Evolutionary conservation across 2,329 filamentous ascomycete genomes (phyloP).

Genomic region (Monosporascus sp.): DNA sequence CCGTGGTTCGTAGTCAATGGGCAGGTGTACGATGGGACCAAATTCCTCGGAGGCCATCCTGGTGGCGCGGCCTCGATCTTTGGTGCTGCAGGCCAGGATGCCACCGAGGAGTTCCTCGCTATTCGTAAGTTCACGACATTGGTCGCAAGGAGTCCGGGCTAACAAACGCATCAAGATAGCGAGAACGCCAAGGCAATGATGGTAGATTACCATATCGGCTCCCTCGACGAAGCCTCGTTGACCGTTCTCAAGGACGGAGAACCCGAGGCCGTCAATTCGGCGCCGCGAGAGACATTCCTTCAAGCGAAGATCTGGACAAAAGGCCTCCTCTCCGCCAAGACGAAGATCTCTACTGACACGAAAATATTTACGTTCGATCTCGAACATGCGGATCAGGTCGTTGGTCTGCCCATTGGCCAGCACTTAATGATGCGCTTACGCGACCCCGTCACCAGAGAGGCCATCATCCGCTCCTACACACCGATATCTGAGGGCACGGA

Average conservation of each 20-base stretch:
- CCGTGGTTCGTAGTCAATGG: slow-evolving; percentile 89
- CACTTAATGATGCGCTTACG: slow-evolving; percentile 80
- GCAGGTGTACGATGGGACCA: slow-evolving; percentile 82
- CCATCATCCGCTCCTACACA: slow-evolving; percentile 82
- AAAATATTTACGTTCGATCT: slow-evolving; percentile 77
- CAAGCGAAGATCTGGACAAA: slow-evolving; percentile 69
- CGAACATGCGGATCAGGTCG: slow-evolving; percentile 61
- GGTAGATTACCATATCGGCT: slow-evolving; percentile 77
- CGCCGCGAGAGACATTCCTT: slow-evolving; percentile 60
- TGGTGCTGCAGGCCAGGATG: slow-evolving; percentile 75
- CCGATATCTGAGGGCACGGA: slow-evolving; percentile 63
- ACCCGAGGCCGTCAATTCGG: slow-evolving; percentile 27
- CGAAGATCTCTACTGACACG: slow-evolving; percentile 68
- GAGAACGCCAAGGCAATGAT: slow-evolving; percentile 93
- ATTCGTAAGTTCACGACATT: slow-evolving; percentile 65
- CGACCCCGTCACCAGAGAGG: slow-evolving; percentile 64
- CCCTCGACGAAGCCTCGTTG: slow-evolving; percentile 57
- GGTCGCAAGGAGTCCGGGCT: slow-evolving; percentile 18
- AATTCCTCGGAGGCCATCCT: slow-evolving; percentile 75
- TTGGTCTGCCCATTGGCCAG: slow-evolving; percentile 79
- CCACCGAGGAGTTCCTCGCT: slow-evolving; percentile 82
- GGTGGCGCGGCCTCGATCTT: slow-evolving; percentile 83
- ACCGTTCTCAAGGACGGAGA: slow-evolving; percentile 44
- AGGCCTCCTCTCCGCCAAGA: slow-evolving; percentile 63
- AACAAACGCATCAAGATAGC: slow-evolving; percentile 55